Evolutionary conservation across 352 stramenopile species (phyloP), one percentile per base, ranked within the genome.

Genomic region (Phytophthora pini): DNA sequence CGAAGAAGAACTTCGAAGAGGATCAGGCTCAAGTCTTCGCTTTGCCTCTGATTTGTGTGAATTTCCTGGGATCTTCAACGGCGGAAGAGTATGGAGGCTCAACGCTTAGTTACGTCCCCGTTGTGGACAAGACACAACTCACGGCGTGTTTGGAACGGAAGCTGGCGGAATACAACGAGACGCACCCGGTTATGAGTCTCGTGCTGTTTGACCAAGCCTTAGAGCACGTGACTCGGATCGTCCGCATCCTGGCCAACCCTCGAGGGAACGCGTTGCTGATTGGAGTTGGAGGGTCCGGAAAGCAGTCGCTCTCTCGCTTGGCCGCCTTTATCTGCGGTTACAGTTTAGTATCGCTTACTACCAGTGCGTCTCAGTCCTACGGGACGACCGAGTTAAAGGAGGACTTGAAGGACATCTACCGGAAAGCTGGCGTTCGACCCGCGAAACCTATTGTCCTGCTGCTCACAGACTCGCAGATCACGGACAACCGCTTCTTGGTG

Each of bases 191-290:
- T 6, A 97, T 98, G 89, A 85, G 94, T 57, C 71, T 98, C 8
- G 92, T 98, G 36, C 62, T 98, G 0, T 98, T 98, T 66, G 90
- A 98, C 13, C 86, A 97, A 63, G 93, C 93, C 2, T 77, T 98
- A 58, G 81, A 96, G 41, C 92, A 98, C 49, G 74, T 98, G 12
- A 82, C 87, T 4, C 79, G 93, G 41, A 97, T 98, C 36, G 84
- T 91, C 40, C 76, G 93, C 7, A 92, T 98, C 31, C 47, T 98
- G 24, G 73, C 80, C 11, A 83, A 84, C 17, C 74, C 88, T 15
- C 74, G 79, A 1, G 92, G 92, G 22, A 87, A 98, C 56, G 87
- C 87, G 8, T 75, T 98, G 31, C 70, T 98, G 22, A 93, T 95
- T 29, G 88, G 87, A 4, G 88, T 95, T 8, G 88, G 88, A 39